These are phyloP conservation scores for Dendrocalamus latiflorus DNA, from an alignment of 202 grass and related monocot genomes.

Conservation along the genomic window DNA sequence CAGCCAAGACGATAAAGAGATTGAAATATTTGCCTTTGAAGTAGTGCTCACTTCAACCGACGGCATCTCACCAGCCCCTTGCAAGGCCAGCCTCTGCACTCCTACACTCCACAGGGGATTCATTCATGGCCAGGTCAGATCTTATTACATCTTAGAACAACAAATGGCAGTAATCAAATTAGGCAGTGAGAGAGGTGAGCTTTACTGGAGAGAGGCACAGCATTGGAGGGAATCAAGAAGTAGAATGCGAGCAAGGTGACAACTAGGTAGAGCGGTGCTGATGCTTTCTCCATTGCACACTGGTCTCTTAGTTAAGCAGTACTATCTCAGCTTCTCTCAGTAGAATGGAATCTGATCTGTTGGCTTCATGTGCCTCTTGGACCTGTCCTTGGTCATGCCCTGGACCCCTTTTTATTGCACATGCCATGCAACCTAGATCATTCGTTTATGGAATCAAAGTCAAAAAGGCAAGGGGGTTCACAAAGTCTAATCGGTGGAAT, in stretches of 20 bases:
- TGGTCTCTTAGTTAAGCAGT: neutral
- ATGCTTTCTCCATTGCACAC: conserved; percentile 27
- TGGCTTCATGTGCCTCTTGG: conserved; percentile 22
- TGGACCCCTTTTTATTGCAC: conserved; percentile 28
- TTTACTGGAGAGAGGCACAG: conserved; percentile 45
- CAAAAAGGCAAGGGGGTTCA: conserved; percentile 38
- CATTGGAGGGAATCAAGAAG: conserved; percentile 20
- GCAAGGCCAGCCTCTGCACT: conserved; percentile 29
- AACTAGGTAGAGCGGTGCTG: conserved; percentile 2
- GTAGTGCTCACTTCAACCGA: conserved; percentile 4
- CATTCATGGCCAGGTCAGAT: neutral
- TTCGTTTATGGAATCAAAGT: conserved; percentile 34
- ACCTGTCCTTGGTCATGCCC: neutral
- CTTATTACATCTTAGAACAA: neutral
- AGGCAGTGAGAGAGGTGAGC: neutral
- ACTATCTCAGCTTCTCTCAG: neutral
- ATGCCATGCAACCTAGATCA: conserved; percentile 43
- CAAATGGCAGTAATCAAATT: neutral
- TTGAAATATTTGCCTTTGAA: neutral
- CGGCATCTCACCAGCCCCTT: conserved; percentile 8
- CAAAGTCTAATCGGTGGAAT: conserved; percentile 43
- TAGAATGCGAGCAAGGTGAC: conserved; percentile 25
- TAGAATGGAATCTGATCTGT: neutral
- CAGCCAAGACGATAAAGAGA: neutral
- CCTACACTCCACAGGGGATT: conserved; percentile 13